Evolutionary conservation across 148 eudicot genomes (phyloP), one percentile per base, ranked within the genome.

Genomic region (Drosera capensis): DNA sequence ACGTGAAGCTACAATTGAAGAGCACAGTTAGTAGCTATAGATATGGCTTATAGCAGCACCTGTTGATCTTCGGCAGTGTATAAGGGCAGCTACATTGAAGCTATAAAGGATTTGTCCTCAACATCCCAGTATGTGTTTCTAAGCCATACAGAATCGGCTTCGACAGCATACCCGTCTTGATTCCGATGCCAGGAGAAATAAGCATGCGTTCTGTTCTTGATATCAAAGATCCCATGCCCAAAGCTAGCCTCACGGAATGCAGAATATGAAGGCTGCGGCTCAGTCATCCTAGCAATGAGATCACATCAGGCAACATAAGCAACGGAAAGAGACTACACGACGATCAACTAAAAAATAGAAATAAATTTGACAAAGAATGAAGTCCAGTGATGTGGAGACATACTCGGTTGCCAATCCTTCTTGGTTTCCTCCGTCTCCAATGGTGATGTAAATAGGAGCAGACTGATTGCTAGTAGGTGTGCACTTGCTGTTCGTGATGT

Each of bases 371-470:
- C 21, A 19, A n/a, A 23, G 20, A 3, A 9, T 19, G 7, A 15
- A 57, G 43, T 3, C n/a, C 14, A 15, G 9, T 22, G 8, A 40
- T 23, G 22, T 34, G 15, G 20, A 22, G 19, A 51, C 78, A 16
- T 81, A 86, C 95, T 78, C 77, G 0, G 56, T 68, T 3, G 63
- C 72, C 46, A 86, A 51, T 57, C 95, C 95, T 63, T 86, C 95
- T 41, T 47, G 68, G 56, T 86, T 86, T 52, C 95, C 95, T 24
- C 95, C 87, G 23, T 86, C 95, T 59, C 93, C 95, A 23, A 86
- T 73, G 29, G 93, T 86, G 40, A 81, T 68, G 62, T 86, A 81
- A 54, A 81, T 81, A 4, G 93, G 95, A 22, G 95, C 95, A 23
- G 86, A 78, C 14, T 48, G 51, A 36, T 86, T 81, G 0, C 48